These are phyloP conservation scores for Whalleya microplaca DNA, from an alignment of 2,329 filamentous ascomycete genomes.

Conservation along the genomic window DNA sequence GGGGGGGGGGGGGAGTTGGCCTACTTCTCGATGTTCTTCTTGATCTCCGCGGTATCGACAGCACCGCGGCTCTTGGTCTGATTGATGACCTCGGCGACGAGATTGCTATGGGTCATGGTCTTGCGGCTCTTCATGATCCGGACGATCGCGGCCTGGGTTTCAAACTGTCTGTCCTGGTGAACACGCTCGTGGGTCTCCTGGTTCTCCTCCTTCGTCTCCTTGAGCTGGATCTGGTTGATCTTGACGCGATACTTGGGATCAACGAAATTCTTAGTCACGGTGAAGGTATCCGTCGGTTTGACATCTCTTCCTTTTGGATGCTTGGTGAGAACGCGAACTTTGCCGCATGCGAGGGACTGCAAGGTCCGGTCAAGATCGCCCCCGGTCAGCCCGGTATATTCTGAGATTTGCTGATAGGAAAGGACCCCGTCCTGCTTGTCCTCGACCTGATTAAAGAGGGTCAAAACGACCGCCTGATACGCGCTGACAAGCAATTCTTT, in stretches of 20 bases:
- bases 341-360: slow-evolving; percentile 92
- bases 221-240: slow-evolving; percentile 98
- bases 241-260: slow-evolving; percentile 90
- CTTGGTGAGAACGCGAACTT: slow-evolving; percentile 82
- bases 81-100: slow-evolving; percentile 90
- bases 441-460: slow-evolving; percentile 81
- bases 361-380: slow-evolving; percentile 85
- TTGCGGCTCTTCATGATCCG: slow-evolving; percentile 96
- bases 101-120: slow-evolving; percentile 80
- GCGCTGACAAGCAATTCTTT: slow-evolving; percentile 92
- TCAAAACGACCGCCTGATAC: slow-evolving; percentile 87
- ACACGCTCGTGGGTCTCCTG: slow-evolving; percentile 91
- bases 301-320: slow-evolving; percentile 85
- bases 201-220: slow-evolving; percentile 95
- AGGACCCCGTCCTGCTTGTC: slow-evolving; percentile 61
- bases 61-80: slow-evolving; percentile 86
- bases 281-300: slow-evolving; percentile 77
- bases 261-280: slow-evolving; percentile 75
- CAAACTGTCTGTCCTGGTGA: slow-evolving; percentile 86
- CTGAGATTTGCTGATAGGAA: slow-evolving; percentile 74
- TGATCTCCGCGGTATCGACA: slow-evolving; percentile 85
- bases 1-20: slow-evolving; percentile 39
- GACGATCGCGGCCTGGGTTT: slow-evolving; percentile 96
- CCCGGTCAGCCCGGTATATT: slow-evolving; percentile 74
- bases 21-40: slow-evolving; percentile 94